Evolutionary conservation across 768 basidiomycete species (phyloP).

Genomic region (Phylloporus sp.): DNA sequence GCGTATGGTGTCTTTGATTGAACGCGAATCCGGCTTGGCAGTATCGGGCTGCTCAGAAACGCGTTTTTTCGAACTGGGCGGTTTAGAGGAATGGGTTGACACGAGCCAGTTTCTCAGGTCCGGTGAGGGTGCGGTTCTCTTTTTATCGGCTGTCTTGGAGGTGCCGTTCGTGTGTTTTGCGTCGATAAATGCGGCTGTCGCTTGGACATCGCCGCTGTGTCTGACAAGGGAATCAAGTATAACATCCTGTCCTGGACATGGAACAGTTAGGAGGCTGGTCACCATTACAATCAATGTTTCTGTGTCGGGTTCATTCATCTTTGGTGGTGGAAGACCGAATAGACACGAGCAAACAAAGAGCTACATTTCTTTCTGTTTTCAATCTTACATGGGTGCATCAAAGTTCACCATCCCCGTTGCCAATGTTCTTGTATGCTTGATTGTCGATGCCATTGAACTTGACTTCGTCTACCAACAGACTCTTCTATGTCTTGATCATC

Average conservation of each 20-base stretch:
- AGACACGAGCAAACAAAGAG: no score
- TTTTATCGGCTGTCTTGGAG: constrained; percentile 19
- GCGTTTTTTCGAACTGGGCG: constrained; percentile 19
- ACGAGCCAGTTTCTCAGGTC: constrained; percentile 57
- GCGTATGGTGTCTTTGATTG: constrained; percentile 18
- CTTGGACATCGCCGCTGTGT: constrained; percentile 53
- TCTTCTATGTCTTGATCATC: constrained; percentile 9
- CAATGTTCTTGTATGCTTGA: constrained; percentile 2
- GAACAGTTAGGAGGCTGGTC: constrained; percentile 47
- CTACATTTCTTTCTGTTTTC: no score
- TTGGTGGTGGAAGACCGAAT: background rate
- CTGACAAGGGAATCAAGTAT: constrained; percentile 59
- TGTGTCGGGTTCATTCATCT: constrained; percentile 44
- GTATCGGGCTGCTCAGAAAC: constrained; percentile 2
- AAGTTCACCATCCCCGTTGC: background rate
- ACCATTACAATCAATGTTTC: constrained; percentile 67
- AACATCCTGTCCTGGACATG: constrained; percentile 33
- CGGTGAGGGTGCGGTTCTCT: constrained; percentile 48
- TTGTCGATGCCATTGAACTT: background rate
- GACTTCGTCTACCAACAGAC: constrained; percentile 7
- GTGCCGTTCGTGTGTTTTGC: constrained; percentile 11
- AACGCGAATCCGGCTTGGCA: background rate
- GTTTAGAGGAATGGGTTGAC: constrained; percentile 17
- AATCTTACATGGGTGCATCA: constrained; percentile 8
- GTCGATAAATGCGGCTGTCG: constrained; percentile 43